Conservation (phyloP, 257 asterid species). For the Fraxinus pennsylvanica region DNA sequence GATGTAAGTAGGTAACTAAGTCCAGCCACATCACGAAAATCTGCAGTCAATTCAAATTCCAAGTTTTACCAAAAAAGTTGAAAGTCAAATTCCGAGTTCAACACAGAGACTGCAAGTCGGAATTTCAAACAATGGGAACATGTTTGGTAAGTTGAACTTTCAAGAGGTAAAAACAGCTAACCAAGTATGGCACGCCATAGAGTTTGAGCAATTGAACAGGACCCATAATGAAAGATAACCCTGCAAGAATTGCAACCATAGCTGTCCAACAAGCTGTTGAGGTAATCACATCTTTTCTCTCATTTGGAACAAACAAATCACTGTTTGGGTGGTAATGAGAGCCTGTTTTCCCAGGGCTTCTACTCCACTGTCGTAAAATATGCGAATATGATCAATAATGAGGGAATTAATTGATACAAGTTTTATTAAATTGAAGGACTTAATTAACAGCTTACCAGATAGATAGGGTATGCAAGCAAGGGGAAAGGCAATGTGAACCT, state of each 20-base stretch:
- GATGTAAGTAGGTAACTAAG: slow-evolving; percentile 56
- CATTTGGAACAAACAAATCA: slow-evolving; percentile 77
- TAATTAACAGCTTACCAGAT: slow-evolving; percentile 53
- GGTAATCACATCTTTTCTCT: slow-evolving; percentile 77
- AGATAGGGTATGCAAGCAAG: slow-evolving; percentile 84
- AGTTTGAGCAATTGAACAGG: slow-evolving; percentile 79
- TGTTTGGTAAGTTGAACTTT: background rate
- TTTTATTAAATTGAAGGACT: background rate
- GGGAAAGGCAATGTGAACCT: slow-evolving; percentile 94
- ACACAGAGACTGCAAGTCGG: background rate
- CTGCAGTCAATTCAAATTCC: slow-evolving; percentile 34
- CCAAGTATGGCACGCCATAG: slow-evolving; percentile 85
- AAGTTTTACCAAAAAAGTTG: slow-evolving; percentile 4
- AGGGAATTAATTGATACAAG: background rate
- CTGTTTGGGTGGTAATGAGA: slow-evolving; percentile 89
- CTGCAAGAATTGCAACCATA: slow-evolving; percentile 77
- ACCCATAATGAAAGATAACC: slow-evolving; percentile 71
- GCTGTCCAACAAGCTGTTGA: slow-evolving; percentile 85
- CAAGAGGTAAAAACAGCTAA: slow-evolving; percentile 33
- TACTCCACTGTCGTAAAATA: slow-evolving; percentile 61
- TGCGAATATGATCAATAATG: background rate
- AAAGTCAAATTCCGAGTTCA: background rate
- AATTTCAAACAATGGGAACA: background rate
- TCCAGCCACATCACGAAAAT: slow-evolving; percentile 60
- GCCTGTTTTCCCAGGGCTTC: slow-evolving; percentile 92